These are phyloP conservation scores for Stachybotrys elegans DNA, from an alignment of 2,329 filamentous ascomycete genomes.

Conservation along the genomic window DNA sequence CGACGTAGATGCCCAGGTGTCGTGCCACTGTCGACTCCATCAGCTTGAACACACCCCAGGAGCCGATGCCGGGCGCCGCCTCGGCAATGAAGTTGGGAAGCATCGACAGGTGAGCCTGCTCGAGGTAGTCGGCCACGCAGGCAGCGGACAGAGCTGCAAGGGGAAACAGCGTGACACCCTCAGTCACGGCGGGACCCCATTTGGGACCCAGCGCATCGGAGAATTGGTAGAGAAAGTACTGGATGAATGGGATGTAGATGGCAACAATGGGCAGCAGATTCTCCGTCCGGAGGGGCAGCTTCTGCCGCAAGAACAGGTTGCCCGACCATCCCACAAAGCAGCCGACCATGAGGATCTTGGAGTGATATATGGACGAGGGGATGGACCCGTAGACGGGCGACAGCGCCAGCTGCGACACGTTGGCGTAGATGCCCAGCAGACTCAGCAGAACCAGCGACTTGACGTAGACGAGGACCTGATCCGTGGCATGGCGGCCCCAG, in stretches of 20 bases:
- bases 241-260: conserved; percentile 66
- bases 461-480: conserved; percentile 36
- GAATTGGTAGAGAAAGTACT: conserved; percentile 64
- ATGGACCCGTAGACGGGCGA: conserved; percentile 87
- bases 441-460: conserved; percentile 21
- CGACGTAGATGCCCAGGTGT: conserved; percentile 47
- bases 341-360: conserved; percentile 57
- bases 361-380: conserved; percentile 68
- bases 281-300: conserved; percentile 43
- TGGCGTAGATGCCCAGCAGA: conserved; percentile 54
- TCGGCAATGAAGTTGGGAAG: conserved; percentile 56
- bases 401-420: conserved; percentile 69
- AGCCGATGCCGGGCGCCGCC: conserved; percentile 58
- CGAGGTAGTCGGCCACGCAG: conserved; percentile 59
- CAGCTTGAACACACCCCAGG: conserved; percentile 61
- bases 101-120: conserved; percentile 51
- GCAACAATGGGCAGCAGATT: conserved; percentile 67
- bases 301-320: conserved; percentile 47
- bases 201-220: conserved; percentile 63
- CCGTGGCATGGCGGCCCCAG: conserved; percentile 23
- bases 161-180: conserved; percentile 67
- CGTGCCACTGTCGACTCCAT: conserved; percentile 34
- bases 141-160: conserved; percentile 60
- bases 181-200: conserved; percentile 71
- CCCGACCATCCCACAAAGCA: conserved; percentile 69